A percentile compares a stretch with the other conserved stretches of the same genome.
Conservation (phyloP, 2,329 filamentous ascomycete species). For the Rhynchosporium agropyri region DNA sequence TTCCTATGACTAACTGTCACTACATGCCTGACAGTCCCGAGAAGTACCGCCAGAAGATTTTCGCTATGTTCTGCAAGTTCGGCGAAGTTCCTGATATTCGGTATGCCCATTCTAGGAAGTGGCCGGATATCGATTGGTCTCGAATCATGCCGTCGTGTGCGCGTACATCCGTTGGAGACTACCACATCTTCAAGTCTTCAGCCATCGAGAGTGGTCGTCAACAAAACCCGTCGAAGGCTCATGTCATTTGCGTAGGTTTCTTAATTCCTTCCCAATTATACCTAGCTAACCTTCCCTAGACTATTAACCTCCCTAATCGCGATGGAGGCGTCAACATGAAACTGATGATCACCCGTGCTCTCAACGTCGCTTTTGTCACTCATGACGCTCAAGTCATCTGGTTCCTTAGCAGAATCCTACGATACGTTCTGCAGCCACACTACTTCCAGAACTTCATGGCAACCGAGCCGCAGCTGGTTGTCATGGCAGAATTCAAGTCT, state of each 20-base stretch:
- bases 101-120: conserved; percentile 28
- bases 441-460: conserved; percentile 25
- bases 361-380: conserved; percentile 31
- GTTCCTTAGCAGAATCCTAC: conserved; percentile 36
- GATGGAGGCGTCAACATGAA: conserved; percentile 20
- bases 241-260: conserved; percentile 36
- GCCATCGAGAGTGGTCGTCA: conserved; percentile 15
- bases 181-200: conserved; percentile 36
- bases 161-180: conserved; percentile 32
- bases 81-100: conserved; percentile 34
- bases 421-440: conserved; percentile 23
- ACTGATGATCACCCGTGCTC: conserved; percentile 27
- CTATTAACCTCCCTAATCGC: conserved; percentile 26
- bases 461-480: conserved; percentile 15
- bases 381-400: conserved; percentile 21
- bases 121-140: conserved; percentile 9
- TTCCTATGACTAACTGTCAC: conserved; percentile 19
- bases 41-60: conserved; percentile 35
- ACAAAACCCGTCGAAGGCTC: conserved; percentile 22
- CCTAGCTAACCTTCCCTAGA: conserved; percentile 22
- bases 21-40: conserved; percentile 20
- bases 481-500: conserved; percentile 32
- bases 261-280: background rate
- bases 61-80: conserved; percentile 33
- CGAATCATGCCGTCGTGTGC: conserved; percentile 20